Evolutionary conservation across 768 basidiomycete species (phyloP).

Genomic region (Podaxis sp.): DNA sequence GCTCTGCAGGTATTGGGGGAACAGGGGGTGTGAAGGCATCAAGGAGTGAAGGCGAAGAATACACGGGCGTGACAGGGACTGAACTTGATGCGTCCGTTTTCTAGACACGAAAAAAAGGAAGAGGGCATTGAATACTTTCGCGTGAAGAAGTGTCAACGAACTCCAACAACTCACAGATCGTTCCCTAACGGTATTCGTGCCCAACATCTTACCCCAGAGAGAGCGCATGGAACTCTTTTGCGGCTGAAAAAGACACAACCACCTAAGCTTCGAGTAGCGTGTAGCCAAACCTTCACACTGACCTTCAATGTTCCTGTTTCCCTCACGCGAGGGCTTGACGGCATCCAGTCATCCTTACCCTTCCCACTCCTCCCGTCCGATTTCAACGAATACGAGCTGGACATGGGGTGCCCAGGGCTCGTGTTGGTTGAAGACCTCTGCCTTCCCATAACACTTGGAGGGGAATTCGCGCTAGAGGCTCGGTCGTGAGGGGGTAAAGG

Average conservation of each 20-base stretch:
- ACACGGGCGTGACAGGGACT: constrained; percentile 34
- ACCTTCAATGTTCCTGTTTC: constrained; percentile 44
- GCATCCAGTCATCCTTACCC: constrained; percentile 6
- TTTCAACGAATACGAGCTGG: not conserved
- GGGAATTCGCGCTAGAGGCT: constrained; percentile 22
- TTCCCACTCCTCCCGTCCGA: not conserved
- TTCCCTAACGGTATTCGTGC: constrained; percentile 63
- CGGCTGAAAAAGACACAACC: constrained; percentile 29
- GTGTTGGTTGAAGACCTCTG: constrained; percentile 8
- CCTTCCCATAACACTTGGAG: not conserved
- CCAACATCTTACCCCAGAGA: constrained; percentile 78
- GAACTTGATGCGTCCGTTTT: constrained; percentile 50
- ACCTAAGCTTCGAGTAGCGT: not conserved
- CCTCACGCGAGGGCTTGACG: constrained; percentile 19
- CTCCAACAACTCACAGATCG: constrained; percentile 53
- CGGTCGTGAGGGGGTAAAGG: constrained; percentile 39
- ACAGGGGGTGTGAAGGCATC: constrained; percentile 51
- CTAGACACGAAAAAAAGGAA: constrained; percentile 29
- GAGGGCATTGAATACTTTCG: not conserved
- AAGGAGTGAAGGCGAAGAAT: constrained; percentile 34
- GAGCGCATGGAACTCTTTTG: constrained; percentile 69
- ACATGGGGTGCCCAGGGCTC: not conserved
- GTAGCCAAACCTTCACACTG: constrained; percentile 19
- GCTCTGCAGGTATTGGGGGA: constrained; percentile 49
- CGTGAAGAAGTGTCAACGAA: constrained; percentile 15